These are phyloP conservation scores for Lachnellula occidentalis DNA, from an alignment of 2,329 filamentous ascomycete species.

Conservation along the genomic window DNA sequence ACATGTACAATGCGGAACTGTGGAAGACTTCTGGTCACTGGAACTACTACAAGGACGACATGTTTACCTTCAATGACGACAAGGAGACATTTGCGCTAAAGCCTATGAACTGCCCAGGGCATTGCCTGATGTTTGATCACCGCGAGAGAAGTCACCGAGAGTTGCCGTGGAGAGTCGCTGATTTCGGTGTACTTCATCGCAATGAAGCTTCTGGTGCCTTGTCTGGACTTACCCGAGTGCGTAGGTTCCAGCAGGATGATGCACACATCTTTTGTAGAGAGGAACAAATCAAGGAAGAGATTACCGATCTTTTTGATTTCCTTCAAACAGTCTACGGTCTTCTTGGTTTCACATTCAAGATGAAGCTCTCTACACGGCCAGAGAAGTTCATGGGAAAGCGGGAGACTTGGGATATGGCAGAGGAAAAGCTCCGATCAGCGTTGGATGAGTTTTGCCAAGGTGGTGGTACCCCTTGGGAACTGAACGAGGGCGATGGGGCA, in stretches of 20 bases:
- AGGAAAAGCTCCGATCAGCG: constrained; percentile 71
- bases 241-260: constrained; percentile 94
- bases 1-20: constrained; percentile 88
- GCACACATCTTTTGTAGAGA: constrained; percentile 92
- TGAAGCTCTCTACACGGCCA: constrained; percentile 85
- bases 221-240: constrained; percentile 83
- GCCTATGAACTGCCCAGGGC: constrained; percentile 97
- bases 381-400: constrained; percentile 86
- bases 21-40: constrained; percentile 97
- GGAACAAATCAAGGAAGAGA: constrained; percentile 69
- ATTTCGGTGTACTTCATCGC: constrained; percentile 91
- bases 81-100: constrained; percentile 84
- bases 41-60: constrained; percentile 90
- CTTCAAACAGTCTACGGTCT: constrained; percentile 73
- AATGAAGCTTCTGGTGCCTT: constrained; percentile 94
- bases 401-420: constrained; percentile 84
- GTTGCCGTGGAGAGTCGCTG: constrained; percentile 84
- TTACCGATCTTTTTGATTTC: constrained; percentile 83
- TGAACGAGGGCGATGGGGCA: constrained; percentile 91
- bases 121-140: constrained; percentile 82
- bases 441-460: constrained; percentile 69
- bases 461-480: constrained; percentile 69
- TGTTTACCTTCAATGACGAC: constrained; percentile 82
- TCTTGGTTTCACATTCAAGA: constrained; percentile 84
- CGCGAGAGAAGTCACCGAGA: constrained; percentile 83